Evolutionary conservation across 352 stramenopile species (phyloP).

Genomic region (Phytophthora aleatoria): DNA sequence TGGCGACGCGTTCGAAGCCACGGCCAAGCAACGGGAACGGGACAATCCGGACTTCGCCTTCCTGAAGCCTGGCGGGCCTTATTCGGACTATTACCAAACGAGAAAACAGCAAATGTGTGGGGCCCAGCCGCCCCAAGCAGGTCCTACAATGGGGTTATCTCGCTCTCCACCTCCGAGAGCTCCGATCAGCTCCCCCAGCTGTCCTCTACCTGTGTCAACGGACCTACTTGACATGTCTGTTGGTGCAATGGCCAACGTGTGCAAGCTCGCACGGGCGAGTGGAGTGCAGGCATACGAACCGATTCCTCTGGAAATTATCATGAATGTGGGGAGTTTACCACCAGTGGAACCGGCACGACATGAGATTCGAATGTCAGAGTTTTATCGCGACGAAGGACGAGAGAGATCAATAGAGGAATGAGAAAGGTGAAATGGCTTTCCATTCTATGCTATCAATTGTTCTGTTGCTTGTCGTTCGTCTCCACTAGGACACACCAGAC

Average conservation of each 20-base stretch:
- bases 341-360: conserved; percentile 52
- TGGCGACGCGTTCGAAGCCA: conserved; percentile 57
- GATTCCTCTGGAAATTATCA: conserved; percentile 44
- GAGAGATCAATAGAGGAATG: conserved; percentile 1
- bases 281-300: conserved; percentile 46
- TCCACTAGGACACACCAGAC: conserved; percentile 2
- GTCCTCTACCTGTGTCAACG: background rate
- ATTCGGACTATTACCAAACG: conserved; percentile 59
- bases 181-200: background rate
- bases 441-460: background rate
- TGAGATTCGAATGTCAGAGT: conserved; percentile 61
- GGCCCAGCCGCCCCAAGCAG: background rate
- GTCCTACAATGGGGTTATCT: background rate
- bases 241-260: conserved; percentile 62
- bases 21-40: conserved; percentile 44
- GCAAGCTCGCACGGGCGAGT: conserved; percentile 39
- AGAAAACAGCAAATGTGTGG: conserved; percentile 46
- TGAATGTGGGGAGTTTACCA: conserved; percentile 35
- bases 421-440: background rate
- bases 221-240: conserved; percentile 41
- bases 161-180: conserved; percentile 4
- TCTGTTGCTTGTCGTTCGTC: background rate
- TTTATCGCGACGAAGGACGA: conserved; percentile 42
- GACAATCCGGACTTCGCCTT: conserved; percentile 68
- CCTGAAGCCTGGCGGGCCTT: conserved; percentile 41